Base-by-base conservation (phyloP, 139 green algal species). In the Chloropicon primus region DNA sequence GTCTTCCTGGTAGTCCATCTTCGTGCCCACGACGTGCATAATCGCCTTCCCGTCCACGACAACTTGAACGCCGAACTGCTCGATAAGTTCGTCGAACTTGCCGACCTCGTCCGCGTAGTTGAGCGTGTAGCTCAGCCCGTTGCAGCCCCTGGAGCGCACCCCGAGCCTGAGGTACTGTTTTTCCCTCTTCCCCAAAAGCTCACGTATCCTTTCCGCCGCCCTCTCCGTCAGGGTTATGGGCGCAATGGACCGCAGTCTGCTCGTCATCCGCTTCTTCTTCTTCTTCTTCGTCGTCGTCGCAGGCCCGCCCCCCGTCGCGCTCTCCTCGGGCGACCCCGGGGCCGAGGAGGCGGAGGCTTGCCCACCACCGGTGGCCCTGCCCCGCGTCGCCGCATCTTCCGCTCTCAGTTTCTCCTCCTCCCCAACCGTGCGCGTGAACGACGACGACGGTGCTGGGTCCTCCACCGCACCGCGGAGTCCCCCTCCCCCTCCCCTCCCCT, bases 21-120 rank as follows among this genome's bases (percentile, higher is more conserved):
- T 90, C 10, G 95, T 99, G n/a, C 95, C 95, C 72, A 99, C 82
- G 2, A 99, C 81, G 73, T 97, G 92, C 93, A 99, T 98, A 1
- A 99, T 76, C 3, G 95, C 95, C n/a, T 75, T 85, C 1, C 95
- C 88, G 53, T 99, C 95, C 2, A 99, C 96, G 24, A 99, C 81
- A 5, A 97, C 86, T 54, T 90, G 87, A 5, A 98, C 92, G 5
- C 95, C 95, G 53, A 94, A 84, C 1, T 92, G 82, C 76, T 97
- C 90, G 25, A 99, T 93, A 25, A 96, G 41, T 86, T 99, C 95
- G 79, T 99, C 95, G 82, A 99, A 98, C 72, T 94, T 96, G 21
- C 86, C 89, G 77, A 89, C 91, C 5, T 85, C 22, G 71, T 97
- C 90, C 91, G 94, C 87, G 73, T 99, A 99, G 74, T 98, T 98